A percentile compares a stretch with the other conserved stretches of the same genome.
Evolutionary conservation across 495 filamentous ascomycete genomes (phyloP).

Genomic region (Penicillium tannophilum): DNA sequence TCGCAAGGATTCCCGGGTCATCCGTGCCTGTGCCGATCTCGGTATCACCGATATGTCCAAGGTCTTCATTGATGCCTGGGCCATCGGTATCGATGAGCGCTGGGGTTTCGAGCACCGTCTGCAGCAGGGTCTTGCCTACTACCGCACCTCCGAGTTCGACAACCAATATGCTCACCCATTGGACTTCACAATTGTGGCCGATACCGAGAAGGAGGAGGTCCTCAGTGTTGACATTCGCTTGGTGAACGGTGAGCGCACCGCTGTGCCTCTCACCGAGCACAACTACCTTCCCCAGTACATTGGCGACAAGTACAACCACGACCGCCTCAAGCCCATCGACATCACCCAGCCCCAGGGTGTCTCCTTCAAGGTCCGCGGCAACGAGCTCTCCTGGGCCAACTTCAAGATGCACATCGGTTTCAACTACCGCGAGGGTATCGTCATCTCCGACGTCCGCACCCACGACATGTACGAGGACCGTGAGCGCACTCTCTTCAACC

Average conservation of each 20-base stretch:
- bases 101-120: conserved; percentile 43
- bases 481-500: conserved; percentile 81
- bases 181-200: conserved; percentile 38
- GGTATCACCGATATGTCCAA: conserved; percentile 87
- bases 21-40: conserved; percentile 80
- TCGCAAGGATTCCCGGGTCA: conserved; percentile 76
- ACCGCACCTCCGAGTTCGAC: conserved; percentile 50
- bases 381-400: conserved; percentile 42
- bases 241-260: conserved; percentile 67
- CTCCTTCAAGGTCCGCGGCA: conserved; percentile 43
- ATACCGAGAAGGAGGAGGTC: conserved; percentile 89
- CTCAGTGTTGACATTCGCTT: conserved; percentile 88
- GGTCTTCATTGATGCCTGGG: conserved; percentile 71
- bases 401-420: conserved; percentile 63
- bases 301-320: conserved; percentile 36
- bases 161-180: conserved; percentile 46
- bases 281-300: conserved; percentile 51
- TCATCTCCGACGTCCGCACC: conserved; percentile 88
- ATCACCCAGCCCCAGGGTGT: conserved; percentile 44
- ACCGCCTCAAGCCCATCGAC: conserved; percentile 42
- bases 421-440: conserved; percentile 93
- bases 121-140: conserved; percentile 44
- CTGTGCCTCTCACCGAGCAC: conserved; percentile 56
- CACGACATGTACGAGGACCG: conserved; percentile 85
- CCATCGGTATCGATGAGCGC: conserved; percentile 42